Evolutionary conservation across 352 stramenopile species (phyloP), one percentile per base, ranked within the genome.

Genomic region (Peronospora destructor): DNA sequence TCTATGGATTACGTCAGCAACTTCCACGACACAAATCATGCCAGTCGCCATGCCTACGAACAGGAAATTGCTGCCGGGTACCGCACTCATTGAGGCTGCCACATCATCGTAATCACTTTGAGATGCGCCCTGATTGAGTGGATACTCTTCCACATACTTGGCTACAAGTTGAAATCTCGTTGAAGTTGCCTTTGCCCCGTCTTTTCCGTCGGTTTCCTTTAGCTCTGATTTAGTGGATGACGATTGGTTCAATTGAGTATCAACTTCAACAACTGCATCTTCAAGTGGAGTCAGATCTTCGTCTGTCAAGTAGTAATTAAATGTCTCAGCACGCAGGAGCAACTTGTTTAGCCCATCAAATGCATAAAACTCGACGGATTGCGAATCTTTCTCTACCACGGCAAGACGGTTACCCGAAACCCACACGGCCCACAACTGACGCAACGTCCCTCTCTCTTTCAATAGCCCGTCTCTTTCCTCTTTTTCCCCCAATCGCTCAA

Each of bases 21-120:
- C 63, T 39, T 88, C 67, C 23, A 87, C 57, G 23, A 91, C 79
- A 30, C 63, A 70, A 35, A 91, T 76, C 45, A 91, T 57, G 0
- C 79, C 79, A 59, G 71, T 88, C 19, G 73, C 53, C 76, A 87
- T 87, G 19, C 79, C 79, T 17, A 91, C 67, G 12, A 91, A 87
- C 14, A 91, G 36, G 37, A 70, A 82, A 41, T 66, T 76, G 28
- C 74, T 69, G 30, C 79, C 76, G 1, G 60, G 21, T 7, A 88
- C 61, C 8, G 53, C 74, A 23, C 48, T 73, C 56, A 86, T 72
- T 4, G 52, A 64, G 16, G 58, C 61, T 0, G 73, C 76, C 2
- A 71, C 64, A 46, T 91, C 77, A 10, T 68, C 59, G 12, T 58
- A 56, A 46, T 82, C 73, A n/a, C 64, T 66, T 28, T 47, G 26